A percentile compares a stretch with the other conserved stretches of the same genome.
phyloP scores from a whole-genome alignment of 805 yeast genomes.

The Saccharomycopsis capsularis region DNA sequence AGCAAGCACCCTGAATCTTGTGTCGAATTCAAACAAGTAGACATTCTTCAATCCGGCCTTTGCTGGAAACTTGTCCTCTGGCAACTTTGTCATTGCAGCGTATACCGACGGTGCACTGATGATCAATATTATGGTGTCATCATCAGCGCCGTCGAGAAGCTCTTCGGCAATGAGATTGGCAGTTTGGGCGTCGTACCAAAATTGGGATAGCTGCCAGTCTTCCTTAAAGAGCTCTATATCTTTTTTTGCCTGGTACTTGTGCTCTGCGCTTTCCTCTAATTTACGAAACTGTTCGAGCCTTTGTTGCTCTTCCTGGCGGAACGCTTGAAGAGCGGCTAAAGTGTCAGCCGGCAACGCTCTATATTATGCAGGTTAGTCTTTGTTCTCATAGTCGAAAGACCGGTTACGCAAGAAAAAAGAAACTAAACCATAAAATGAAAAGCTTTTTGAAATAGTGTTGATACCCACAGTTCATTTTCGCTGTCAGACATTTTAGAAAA shows the following conservation, averaged over 20 bases:
- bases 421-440: background rate
- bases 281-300: constrained; percentile 50
- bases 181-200: constrained; percentile 78
- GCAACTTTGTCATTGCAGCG: constrained; percentile 59
- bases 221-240: constrained; percentile 75
- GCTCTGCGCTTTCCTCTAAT: constrained; percentile 48
- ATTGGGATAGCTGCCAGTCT: constrained; percentile 93
- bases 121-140: constrained; percentile 61
- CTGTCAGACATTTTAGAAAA: constrained; percentile 8
- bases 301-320: constrained; percentile 54
- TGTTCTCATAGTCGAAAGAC: too few species aligned
- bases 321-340: constrained; percentile 53
- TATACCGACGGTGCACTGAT: constrained; percentile 90
- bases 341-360: constrained; percentile 39
- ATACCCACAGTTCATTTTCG: constrained; percentile 22
- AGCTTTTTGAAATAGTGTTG: background rate
- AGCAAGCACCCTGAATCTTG: constrained; percentile 65
- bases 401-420: background rate
- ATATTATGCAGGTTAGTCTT: background rate
- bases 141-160: constrained; percentile 68
- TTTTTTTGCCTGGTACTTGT: constrained; percentile 28
- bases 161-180: constrained; percentile 64
- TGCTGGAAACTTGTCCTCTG: constrained; percentile 44
- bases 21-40: constrained; percentile 73
- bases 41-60: constrained; percentile 37